Percentiles rank a stretch among this genome's conserved stretches.
Evolutionary conservation across 78 protist genomes (phyloP).

Genomic region (Chrysochromulina tobinii): DNA sequence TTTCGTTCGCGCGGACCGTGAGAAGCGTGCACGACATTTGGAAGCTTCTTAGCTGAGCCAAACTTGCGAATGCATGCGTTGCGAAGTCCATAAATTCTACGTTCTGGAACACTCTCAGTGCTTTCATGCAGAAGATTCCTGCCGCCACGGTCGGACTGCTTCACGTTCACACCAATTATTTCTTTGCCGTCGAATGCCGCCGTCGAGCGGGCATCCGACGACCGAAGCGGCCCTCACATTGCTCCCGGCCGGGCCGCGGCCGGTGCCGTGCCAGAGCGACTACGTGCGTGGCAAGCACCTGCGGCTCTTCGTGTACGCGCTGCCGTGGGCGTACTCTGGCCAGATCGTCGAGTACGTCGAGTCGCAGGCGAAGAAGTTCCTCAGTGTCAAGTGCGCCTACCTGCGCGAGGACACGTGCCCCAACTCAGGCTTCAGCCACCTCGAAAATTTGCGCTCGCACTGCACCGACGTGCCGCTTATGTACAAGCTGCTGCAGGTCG

Average conservation of each 20-base stretch:
- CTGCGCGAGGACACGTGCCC: slow-evolving; percentile 13
- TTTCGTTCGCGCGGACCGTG: too few species aligned
- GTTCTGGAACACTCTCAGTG: too few species aligned
- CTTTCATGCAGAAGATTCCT: too few species aligned
- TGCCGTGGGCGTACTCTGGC: not conserved
- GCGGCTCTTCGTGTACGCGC: not conserved
- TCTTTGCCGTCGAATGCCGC: too few species aligned
- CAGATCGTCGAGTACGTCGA: slow-evolving; percentile 14
- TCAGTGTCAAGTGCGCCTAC: not conserved
- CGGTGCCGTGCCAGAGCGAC: not conserved
- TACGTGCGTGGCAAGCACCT: not conserved
- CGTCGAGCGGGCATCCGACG: too few species aligned
- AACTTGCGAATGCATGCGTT: too few species aligned
- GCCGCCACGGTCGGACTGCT: too few species aligned
- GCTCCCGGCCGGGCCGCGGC: not conserved
- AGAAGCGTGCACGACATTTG: too few species aligned
- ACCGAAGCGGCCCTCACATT: too few species aligned
- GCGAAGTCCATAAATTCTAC: too few species aligned
- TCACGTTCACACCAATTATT: too few species aligned
- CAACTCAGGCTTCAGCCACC: not conserved
- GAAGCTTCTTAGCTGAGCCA: too few species aligned
- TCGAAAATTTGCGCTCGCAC: slow-evolving; percentile 8
- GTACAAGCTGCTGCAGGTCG: slow-evolving; percentile 7
- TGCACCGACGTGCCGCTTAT: slow-evolving; percentile 11
- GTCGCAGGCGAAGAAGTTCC: not conserved